These are phyloP conservation scores for Bromus sterilis DNA, from an alignment of 176 grass and related monocot species.

Conservation along the genomic window DNA sequence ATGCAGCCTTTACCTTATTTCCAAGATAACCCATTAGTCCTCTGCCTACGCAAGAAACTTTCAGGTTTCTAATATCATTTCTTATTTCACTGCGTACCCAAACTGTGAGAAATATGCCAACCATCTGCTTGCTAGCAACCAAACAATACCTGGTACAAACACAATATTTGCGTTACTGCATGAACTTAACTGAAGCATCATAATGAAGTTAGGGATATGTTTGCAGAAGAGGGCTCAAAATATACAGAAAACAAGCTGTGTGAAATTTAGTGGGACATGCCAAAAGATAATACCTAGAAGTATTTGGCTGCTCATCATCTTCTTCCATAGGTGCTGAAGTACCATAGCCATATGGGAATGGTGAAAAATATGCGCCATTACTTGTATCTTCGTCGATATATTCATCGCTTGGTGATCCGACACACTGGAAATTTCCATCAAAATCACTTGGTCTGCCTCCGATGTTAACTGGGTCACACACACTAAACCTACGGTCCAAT, in stretches of 20 bases:
- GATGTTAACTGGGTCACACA: conserved; percentile 56
- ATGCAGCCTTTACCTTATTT: conserved; percentile 60
- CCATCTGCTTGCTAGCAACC: conserved; percentile 98
- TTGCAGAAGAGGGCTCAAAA: not conserved
- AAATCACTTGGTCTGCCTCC: conserved; percentile 69
- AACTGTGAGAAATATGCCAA: conserved; percentile 93
- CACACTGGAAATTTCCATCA: conserved; percentile 45
- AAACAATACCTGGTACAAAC: conserved; percentile 67
- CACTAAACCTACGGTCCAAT: conserved; percentile 79
- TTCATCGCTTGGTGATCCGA: conserved; percentile 50
- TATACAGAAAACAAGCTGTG: not conserved
- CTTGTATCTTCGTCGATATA: conserved; percentile 40
- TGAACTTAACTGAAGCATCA: not conserved
- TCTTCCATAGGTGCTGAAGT: conserved; percentile 35
- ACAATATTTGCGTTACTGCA: conserved; percentile 16
- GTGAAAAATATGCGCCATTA: conserved; percentile 35
- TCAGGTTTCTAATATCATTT: conserved; percentile 82
- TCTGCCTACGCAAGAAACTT: conserved; percentile 94
- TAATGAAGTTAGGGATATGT: not conserved
- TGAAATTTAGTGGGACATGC: not conserved
- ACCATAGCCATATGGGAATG: conserved; percentile 55
- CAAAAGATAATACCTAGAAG: conserved; percentile 50
- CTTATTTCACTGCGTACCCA: conserved; percentile 84
- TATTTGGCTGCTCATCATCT: conserved; percentile 22
- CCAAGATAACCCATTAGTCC: conserved; percentile 99